These are phyloP conservation scores for Plenodomus biglobosus DNA, from an alignment of 2,329 filamentous ascomycete species.

Conservation along the genomic window DNA sequence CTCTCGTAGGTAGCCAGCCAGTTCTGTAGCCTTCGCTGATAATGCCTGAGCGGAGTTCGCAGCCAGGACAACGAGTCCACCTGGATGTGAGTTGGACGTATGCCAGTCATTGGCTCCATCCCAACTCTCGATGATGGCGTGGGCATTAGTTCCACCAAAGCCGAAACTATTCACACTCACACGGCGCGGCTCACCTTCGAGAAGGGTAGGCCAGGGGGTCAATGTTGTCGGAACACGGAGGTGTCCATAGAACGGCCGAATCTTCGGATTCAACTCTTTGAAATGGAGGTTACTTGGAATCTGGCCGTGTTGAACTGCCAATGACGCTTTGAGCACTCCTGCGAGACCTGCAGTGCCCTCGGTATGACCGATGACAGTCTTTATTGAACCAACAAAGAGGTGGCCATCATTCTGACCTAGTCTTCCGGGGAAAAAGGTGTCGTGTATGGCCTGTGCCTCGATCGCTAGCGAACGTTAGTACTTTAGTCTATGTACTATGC, in stretches of 20 bases:
- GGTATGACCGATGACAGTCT: conserved; percentile 40
- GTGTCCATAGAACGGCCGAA: conserved; percentile 24
- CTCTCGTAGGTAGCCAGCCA: too few species aligned
- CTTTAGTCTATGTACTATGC: too few species aligned
- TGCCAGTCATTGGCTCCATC: too few species aligned
- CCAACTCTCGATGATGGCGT: conserved; percentile 31
- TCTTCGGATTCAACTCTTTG: conserved; percentile 31
- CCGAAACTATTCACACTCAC: conserved; percentile 30
- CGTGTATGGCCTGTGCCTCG: too few species aligned
- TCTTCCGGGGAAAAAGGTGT: too few species aligned
- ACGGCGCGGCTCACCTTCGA: conserved; percentile 4
- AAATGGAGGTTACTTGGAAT: conserved; percentile 42
- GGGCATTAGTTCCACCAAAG: conserved; percentile 33
- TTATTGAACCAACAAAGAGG: conserved; percentile 12
- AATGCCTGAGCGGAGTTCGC: too few species aligned
- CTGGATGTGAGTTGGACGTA: too few species aligned
- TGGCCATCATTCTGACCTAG: too few species aligned
- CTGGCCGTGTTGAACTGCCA: conserved; percentile 24
- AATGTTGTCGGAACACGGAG: conserved; percentile 10
- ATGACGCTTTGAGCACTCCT: conserved; percentile 41
- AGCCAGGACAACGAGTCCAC: too few species aligned
- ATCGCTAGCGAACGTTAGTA: too few species aligned
- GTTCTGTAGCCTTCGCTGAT: too few species aligned
- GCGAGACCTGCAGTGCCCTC: conserved; percentile 43
- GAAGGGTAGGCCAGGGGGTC: conserved; percentile 13